phyloP scores from a whole-genome alignment of 805 yeast genomes.

The Saturnispora besseyi region DNA sequence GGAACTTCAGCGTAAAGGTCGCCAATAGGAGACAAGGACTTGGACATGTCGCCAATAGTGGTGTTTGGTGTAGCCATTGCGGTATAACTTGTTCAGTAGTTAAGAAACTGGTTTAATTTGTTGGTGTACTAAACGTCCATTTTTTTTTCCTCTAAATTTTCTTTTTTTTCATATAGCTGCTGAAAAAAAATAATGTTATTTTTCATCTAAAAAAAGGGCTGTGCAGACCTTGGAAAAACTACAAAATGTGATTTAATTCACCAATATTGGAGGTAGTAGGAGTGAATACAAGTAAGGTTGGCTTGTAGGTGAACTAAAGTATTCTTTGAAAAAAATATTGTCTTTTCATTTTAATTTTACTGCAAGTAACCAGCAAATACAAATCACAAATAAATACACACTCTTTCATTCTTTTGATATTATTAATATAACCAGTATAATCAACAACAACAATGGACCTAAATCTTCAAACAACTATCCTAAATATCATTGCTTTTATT shows the following conservation, averaged over 20 bases:
- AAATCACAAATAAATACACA: too few relatives aligned
- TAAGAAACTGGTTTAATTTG: background rate
- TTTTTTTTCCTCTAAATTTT: background rate
- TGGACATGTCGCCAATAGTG: conserved; percentile 52
- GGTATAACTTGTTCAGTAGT: background rate
- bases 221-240: background rate
- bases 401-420: too few relatives aligned
- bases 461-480: too few relatives aligned
- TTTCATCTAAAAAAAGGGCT: background rate
- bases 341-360: too few relatives aligned
- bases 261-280: too few relatives aligned
- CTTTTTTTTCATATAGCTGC: background rate
- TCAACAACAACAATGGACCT: too few relatives aligned
- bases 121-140: background rate
- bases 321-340: too few relatives aligned
- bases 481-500: background rate
- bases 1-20: conserved; percentile 43
- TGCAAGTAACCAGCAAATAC: too few relatives aligned
- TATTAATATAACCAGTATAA: too few relatives aligned
- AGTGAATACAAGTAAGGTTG: too few relatives aligned
- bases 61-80: conserved; percentile 24
- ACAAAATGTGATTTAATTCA: too few relatives aligned
- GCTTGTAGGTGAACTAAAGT: too few relatives aligned
- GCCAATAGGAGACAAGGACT: conserved; percentile 49
- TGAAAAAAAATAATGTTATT: background rate